Percentiles rank a stretch among this genome's conserved stretches.
Conservation (phyloP, 768 basidiomycete genomes). For the Leucosporidium creatinivorum region DNA sequence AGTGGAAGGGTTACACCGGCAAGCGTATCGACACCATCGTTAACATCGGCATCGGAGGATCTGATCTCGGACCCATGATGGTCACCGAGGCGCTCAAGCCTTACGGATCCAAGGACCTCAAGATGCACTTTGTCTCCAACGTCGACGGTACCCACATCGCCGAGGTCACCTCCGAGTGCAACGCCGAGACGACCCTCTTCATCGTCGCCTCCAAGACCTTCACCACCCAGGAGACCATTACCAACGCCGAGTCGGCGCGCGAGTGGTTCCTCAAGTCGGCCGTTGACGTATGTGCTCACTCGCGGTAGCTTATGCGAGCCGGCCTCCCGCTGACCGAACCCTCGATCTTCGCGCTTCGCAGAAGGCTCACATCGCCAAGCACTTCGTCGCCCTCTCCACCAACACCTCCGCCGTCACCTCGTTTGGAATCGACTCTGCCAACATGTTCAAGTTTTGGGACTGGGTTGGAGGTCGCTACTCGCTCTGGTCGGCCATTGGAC, state of each 20-base stretch:
- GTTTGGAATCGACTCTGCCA: slow-evolving; percentile 81
- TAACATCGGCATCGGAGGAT: slow-evolving; percentile 98
- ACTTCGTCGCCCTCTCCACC: slow-evolving; percentile 96
- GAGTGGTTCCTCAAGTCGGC: slow-evolving; percentile 86
- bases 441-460: slow-evolving; percentile 99
- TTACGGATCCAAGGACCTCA: slow-evolving; percentile 82
- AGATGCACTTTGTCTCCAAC: slow-evolving; percentile 85
- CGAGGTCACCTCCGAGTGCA: slow-evolving; percentile 69
- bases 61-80: slow-evolving; percentile 97
- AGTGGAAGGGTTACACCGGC: slow-evolving; percentile 96
- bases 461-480: slow-evolving; percentile 99
- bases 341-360: slow-evolving; percentile 18
- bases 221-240: slow-evolving; percentile 99
- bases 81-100: slow-evolving; percentile 93
- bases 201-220: slow-evolving; percentile 99
- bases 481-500: slow-evolving; percentile 95
- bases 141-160: slow-evolving; percentile 97
- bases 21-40: slow-evolving; percentile 90
- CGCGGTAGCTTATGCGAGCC: slow-evolving; percentile 2
- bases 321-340: background rate
- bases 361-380: slow-evolving; percentile 89
- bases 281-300: slow-evolving; percentile 53
- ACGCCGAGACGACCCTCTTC: slow-evolving; percentile 90
- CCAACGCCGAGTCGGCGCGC: slow-evolving; percentile 88
- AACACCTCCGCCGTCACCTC: slow-evolving; percentile 87